Percentiles rank a stretch among this genome's conserved stretches.
Evolutionary conservation across 176 grass and related monocot genomes (phyloP).

Genomic region (Rhipidocladum racemiflorum): DNA sequence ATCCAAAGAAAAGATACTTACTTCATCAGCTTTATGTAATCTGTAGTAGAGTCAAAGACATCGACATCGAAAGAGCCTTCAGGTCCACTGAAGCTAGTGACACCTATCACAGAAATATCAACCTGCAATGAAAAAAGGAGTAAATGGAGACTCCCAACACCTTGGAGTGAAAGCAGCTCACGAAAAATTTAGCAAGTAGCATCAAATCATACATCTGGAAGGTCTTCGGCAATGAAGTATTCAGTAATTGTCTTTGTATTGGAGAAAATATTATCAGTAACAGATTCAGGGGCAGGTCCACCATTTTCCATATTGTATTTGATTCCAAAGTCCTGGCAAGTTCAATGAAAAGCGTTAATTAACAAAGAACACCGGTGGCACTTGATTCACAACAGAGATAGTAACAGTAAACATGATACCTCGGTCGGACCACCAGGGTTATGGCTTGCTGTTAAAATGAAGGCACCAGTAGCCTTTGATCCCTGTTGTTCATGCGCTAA

Average conservation of each 20-base stretch:
- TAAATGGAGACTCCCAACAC: background rate
- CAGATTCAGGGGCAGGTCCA: slow-evolving; percentile 86
- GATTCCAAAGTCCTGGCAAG: slow-evolving; percentile 91
- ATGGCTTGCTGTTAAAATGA: slow-evolving; percentile 95
- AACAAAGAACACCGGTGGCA: slow-evolving; percentile 10
- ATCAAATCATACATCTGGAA: slow-evolving; percentile 64
- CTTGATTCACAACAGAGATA: background rate
- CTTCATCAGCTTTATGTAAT: slow-evolving; percentile 99
- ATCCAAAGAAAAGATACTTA: slow-evolving; percentile 40
- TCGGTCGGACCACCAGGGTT: slow-evolving; percentile 88
- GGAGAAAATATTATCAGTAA: slow-evolving; percentile 88
- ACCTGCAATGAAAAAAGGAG: slow-evolving; percentile 49
- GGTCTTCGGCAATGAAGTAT: slow-evolving; percentile 79
- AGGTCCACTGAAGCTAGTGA: slow-evolving; percentile 76
- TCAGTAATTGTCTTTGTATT: slow-evolving; percentile 79
- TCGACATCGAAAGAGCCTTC: slow-evolving; percentile 91
- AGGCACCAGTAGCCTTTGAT: slow-evolving; percentile 88
- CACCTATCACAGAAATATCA: slow-evolving; percentile 75
- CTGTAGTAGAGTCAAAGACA: slow-evolving; percentile 84
- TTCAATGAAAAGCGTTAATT: slow-evolving; percentile 16
- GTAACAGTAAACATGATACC: slow-evolving; percentile 44
- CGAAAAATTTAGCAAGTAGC: background rate
- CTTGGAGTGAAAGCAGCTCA: background rate
- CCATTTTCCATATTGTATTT: slow-evolving; percentile 99
- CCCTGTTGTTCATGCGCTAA: slow-evolving; percentile 52